Evolutionary conservation across 164 flowering plant species (phyloP).

Genomic region (Brasenia schreberi): DNA sequence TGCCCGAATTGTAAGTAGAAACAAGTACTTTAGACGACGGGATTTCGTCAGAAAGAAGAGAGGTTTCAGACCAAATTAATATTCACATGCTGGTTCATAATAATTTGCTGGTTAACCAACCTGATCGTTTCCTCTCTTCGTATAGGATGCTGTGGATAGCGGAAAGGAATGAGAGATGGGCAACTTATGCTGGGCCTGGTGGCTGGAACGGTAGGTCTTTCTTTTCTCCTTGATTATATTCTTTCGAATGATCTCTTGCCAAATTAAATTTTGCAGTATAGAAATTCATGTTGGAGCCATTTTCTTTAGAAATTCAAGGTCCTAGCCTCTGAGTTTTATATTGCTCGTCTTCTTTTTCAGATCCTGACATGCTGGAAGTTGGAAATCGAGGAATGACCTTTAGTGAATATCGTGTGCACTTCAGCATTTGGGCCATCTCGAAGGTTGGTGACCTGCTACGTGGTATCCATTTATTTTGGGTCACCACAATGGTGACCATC

Average conservation of each 20-base stretch:
- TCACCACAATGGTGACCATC: too few species aligned
- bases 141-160: too few species aligned
- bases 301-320: background rate
- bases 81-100: too few species aligned
- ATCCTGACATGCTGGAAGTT: constrained; percentile 97
- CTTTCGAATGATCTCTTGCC: background rate
- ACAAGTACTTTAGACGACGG: too few species aligned
- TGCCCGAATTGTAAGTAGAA: too few species aligned
- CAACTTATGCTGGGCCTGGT: constrained; percentile 69
- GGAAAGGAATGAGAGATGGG: constrained; percentile 43
- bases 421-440: constrained; percentile 82
- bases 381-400: constrained; percentile 93
- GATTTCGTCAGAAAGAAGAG: too few species aligned
- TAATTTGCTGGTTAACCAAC: too few species aligned
- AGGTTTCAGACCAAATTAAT: too few species aligned
- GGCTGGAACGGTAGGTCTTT: constrained; percentile 80
- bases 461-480: too few species aligned
- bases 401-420: constrained; percentile 67
- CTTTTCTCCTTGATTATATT: background rate
- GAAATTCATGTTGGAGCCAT: background rate
- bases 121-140: too few species aligned
- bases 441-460: constrained; percentile 29
- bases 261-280: background rate
- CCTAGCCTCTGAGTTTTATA: background rate
- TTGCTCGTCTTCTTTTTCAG: constrained; percentile 15